Base-by-base conservation (phyloP, 1,139 yeast genomes). In the Magnusiomyces suaveolens region DNA sequence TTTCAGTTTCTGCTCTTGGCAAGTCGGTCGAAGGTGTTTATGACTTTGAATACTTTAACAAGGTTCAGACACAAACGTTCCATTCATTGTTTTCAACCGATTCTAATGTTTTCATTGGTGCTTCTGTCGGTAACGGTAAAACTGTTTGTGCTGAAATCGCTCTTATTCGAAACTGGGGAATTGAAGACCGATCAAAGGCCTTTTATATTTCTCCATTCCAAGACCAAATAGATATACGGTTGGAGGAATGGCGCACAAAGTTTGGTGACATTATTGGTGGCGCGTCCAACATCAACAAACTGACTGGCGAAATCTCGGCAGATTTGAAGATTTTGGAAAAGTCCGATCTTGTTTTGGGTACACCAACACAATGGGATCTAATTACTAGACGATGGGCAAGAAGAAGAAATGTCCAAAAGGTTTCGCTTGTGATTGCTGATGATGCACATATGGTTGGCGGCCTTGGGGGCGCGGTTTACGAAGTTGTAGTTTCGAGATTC, bases 341-440 rank as follows among this genome's bases (percentile, higher is more conserved):
- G 25, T 78, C 81, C 56, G 90, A 87, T 64, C 67, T 90, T 54
- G 69, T 87, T n/a, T 67, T 90, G 20, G 81, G 87, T 2, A 88
- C 97, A 0, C 95, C 97, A 0, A 75, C 71, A 23, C 90, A 87
- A 58, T 85, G 88, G 73, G 90, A 87, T 59, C 61, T 72, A 1
- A 64, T 89, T 1, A 80, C 95, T 0, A 79, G 92, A 60, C 76
- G 90, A 52, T 92, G 97, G 97, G 82, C 83, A 61, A 82, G 80
- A 62, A 59, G 67, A 32, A 56, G 61, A 24, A 82, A 82, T 51
- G 73, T 90, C 2, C 89, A 84, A 57, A 68, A 79, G 0, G 78
- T 92, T 38, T 87, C 81, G 53, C 67, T 88, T 43, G 65, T 88
- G 2, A 78, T 92, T 52, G 81, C 81, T 52, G 96, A 88, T 67